These are phyloP conservation scores for Fraxinus anomala DNA, from an alignment of 257 asterid species.

Conservation along the genomic window DNA sequence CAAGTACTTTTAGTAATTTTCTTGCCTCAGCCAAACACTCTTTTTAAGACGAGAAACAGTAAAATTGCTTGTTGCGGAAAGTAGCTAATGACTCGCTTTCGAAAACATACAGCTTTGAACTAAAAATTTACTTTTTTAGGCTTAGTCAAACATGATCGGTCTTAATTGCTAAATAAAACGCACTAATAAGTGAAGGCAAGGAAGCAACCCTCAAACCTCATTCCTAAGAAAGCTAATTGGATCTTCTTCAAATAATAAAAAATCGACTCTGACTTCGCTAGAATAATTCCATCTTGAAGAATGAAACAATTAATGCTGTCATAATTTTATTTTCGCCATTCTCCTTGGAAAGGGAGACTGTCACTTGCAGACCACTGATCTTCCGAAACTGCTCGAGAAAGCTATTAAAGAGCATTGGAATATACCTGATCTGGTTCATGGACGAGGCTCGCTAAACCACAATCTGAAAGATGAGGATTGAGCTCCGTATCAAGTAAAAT, in stretches of 20 bases:
- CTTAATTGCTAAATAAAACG: not conserved
- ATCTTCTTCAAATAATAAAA: not conserved
- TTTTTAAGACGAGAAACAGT: not conserved
- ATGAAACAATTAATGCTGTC: not conserved
- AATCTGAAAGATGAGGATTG: constrained; percentile 93
- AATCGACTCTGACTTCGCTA: not conserved
- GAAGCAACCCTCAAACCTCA: not conserved
- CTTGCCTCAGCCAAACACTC: not conserved
- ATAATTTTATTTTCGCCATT: not conserved
- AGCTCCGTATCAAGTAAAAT: constrained; percentile 84
- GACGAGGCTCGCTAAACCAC: constrained; percentile 74
- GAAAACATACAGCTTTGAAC: not conserved
- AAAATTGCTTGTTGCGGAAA: not conserved
- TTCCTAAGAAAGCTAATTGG: not conserved
- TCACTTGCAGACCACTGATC: not conserved
- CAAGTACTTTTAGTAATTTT: not conserved
- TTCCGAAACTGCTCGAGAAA: not conserved
- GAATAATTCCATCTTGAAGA: not conserved
- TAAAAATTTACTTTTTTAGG: not conserved
- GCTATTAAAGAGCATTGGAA: not conserved
- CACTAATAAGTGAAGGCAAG: not conserved
- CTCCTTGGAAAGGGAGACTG: not conserved
- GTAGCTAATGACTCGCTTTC: not conserved
- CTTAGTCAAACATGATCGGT: not conserved
- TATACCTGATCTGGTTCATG: constrained; percentile 77